phyloP scores from a whole-genome alignment of 2,329 filamentous ascomycete species.

The Pseudogymnoascus sp. region DNA sequence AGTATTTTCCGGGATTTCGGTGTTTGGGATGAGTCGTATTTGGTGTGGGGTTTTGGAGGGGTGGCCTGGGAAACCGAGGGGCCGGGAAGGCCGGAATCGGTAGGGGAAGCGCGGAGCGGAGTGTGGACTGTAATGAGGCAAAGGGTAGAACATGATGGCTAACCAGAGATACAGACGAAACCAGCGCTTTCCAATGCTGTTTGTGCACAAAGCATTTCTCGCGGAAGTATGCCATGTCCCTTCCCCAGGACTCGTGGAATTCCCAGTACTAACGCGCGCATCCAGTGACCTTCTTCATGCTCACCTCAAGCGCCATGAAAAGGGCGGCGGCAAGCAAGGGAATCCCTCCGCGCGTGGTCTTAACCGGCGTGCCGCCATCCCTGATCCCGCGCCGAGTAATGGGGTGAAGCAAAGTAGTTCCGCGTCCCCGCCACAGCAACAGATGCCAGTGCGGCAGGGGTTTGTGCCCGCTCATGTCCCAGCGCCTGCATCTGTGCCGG shows the following conservation, averaged over 20 bases:
- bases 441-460: not conserved
- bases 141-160: not conserved
- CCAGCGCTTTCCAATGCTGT: slow-evolving; percentile 19
- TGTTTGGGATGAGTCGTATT: not conserved
- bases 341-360: not conserved
- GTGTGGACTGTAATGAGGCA: too few relatives aligned
- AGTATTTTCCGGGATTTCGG: slow-evolving; percentile 4
- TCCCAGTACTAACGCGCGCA: not conserved
- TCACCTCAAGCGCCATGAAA: slow-evolving; percentile 19
- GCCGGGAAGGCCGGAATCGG: not conserved
- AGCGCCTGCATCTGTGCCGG: not conserved
- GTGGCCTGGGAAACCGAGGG: not conserved
- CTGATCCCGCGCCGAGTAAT: not conserved
- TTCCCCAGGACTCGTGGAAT: not conserved
- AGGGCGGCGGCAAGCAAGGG: slow-evolving; percentile 3
- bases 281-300: slow-evolving; percentile 21
- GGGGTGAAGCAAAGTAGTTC: not conserved
- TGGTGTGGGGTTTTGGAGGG: not conserved
- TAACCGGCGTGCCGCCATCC: not conserved
- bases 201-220: slow-evolving; percentile 20
- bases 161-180: slow-evolving; percentile 16
- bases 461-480: not conserved
- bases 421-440: slow-evolving; percentile 1
- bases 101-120: not conserved
- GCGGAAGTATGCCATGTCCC: slow-evolving; percentile 17